Conservation (phyloP, 805 yeast genomes). For the Candida coleopterorum region DNA sequence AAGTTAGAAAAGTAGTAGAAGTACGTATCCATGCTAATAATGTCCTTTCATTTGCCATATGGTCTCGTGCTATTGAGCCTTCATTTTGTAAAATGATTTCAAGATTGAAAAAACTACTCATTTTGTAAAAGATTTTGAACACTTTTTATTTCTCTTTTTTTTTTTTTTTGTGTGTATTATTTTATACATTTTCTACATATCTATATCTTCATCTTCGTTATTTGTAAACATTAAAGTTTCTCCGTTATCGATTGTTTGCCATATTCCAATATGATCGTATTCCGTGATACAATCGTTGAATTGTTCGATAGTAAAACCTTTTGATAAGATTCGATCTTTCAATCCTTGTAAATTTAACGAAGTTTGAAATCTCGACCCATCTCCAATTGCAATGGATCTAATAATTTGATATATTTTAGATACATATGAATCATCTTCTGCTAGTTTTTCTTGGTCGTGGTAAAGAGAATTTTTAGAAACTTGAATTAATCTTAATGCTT, state of each 20-base stretch:
- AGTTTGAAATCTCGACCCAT: slow-evolving; percentile 22
- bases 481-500: slow-evolving; percentile 80
- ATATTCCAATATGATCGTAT: slow-evolving; percentile 65
- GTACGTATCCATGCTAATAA: slow-evolving; percentile 28
- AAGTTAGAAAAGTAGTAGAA: slow-evolving; percentile 17
- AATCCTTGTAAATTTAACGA: slow-evolving; percentile 44
- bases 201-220: slow-evolving; percentile 30
- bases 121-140: no score
- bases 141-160: slow-evolving; percentile 1
- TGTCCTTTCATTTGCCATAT: slow-evolving; percentile 33
- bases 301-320: slow-evolving; percentile 81
- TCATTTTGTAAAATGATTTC: slow-evolving; percentile 19
- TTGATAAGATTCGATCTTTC: slow-evolving; percentile 61
- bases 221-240: slow-evolving; percentile 54
- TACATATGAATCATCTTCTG: slow-evolving; percentile 61
- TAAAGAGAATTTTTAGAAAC: slow-evolving; percentile 84
- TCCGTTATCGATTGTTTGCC: slow-evolving; percentile 73
- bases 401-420: slow-evolving; percentile 72
- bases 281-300: slow-evolving; percentile 71
- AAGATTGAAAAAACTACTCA: slow-evolving; percentile 3
- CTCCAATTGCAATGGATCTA: slow-evolving; percentile 47
- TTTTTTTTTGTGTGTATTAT: no score
- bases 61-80: slow-evolving; percentile 37
- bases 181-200: slow-evolving; percentile 8
- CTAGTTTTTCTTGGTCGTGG: slow-evolving; percentile 41